phyloP scores from a whole-genome alignment of 2,329 filamentous ascomycete genomes.

The Xylariomycetidae sp. region DNA sequence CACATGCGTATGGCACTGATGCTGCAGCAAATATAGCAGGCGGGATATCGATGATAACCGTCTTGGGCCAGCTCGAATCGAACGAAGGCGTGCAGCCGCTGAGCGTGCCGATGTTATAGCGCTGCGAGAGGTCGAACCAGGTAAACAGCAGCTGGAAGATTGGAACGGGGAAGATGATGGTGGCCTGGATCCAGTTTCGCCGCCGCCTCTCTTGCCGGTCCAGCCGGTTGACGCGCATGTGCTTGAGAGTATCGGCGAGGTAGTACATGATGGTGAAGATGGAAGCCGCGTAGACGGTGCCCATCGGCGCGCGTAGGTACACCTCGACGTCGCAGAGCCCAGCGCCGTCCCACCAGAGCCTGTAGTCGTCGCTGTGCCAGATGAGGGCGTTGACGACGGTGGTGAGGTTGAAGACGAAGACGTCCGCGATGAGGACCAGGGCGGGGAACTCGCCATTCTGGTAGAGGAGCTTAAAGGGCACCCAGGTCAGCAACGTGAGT shows the following conservation, averaged over 20 bases:
- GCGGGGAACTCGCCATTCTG: slow-evolving; percentile 52
- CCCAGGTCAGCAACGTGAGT: slow-evolving; percentile 41
- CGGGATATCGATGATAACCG: slow-evolving; percentile 45
- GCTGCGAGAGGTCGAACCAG: slow-evolving; percentile 41
- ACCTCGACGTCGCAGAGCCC: slow-evolving; percentile 51
- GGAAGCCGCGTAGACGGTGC: slow-evolving; percentile 44
- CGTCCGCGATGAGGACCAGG: slow-evolving; percentile 41
- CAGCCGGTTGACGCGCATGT: slow-evolving; percentile 36
- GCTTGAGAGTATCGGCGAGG: slow-evolving; percentile 45
- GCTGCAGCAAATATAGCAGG: slow-evolving; percentile 37
- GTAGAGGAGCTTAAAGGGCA: slow-evolving; percentile 47
- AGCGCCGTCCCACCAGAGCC: slow-evolving; percentile 45
- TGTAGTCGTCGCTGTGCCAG: slow-evolving; percentile 49
- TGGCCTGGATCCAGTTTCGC: slow-evolving; percentile 41
- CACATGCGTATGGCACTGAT: slow-evolving; percentile 45
- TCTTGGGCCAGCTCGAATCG: slow-evolving; percentile 41
- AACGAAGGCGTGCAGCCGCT: slow-evolving; percentile 44
- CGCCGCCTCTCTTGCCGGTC: slow-evolving; percentile 36
- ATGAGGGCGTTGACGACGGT: slow-evolving; percentile 47
- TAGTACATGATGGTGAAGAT: slow-evolving; percentile 52
- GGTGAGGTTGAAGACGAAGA: slow-evolving; percentile 42
- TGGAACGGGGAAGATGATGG: slow-evolving; percentile 52
- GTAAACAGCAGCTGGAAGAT: slow-evolving; percentile 44
- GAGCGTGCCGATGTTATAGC: slow-evolving; percentile 46
- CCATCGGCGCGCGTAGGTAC: slow-evolving; percentile 30